Conservation (phyloP, 1,284 basidiomycete genomes). For the Erythrobasidium hasegawianum region DNA sequence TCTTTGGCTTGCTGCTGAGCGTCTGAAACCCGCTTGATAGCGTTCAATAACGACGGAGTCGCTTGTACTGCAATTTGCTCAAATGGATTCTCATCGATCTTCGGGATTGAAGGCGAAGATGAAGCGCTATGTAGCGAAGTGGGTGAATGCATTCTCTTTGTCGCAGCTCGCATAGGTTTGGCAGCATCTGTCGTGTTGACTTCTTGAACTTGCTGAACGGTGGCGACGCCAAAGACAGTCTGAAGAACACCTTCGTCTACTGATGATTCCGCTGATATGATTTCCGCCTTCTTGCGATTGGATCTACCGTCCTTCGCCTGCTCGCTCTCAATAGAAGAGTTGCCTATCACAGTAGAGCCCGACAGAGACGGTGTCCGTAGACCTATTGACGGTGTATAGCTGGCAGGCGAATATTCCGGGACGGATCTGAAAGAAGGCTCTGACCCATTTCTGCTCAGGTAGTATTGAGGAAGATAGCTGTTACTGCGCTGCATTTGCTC, state of each 20-base stretch:
- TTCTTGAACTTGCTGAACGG: background rate
- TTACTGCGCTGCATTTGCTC: background rate
- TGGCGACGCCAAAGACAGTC: background rate
- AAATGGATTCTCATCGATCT: conserved; percentile 2
- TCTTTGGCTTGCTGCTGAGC: conserved; percentile 31
- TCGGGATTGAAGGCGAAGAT: background rate
- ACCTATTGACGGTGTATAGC: background rate
- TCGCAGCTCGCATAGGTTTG: background rate
- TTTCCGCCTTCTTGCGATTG: background rate
- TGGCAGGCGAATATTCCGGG: conserved; percentile 9
- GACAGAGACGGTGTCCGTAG: background rate
- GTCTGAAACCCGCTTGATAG: conserved; percentile 26
- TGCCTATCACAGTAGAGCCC: conserved; percentile 2
- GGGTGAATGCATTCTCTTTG: background rate
- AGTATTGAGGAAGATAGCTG: background rate
- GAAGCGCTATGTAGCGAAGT: background rate
- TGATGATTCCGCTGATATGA: background rate
- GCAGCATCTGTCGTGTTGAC: background rate
- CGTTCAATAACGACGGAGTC: conserved; percentile 34
- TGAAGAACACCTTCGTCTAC: background rate
- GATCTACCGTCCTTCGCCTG: background rate
- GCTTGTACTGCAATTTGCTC: conserved; percentile 21
- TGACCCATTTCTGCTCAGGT: background rate
- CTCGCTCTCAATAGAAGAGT: background rate
- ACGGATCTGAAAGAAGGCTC: conserved; percentile 28